Percentiles rank a stretch among this genome's conserved stretches.
Conservation (phyloP, 208 protist species). For the Jaenimonas drosophilae region DNA sequence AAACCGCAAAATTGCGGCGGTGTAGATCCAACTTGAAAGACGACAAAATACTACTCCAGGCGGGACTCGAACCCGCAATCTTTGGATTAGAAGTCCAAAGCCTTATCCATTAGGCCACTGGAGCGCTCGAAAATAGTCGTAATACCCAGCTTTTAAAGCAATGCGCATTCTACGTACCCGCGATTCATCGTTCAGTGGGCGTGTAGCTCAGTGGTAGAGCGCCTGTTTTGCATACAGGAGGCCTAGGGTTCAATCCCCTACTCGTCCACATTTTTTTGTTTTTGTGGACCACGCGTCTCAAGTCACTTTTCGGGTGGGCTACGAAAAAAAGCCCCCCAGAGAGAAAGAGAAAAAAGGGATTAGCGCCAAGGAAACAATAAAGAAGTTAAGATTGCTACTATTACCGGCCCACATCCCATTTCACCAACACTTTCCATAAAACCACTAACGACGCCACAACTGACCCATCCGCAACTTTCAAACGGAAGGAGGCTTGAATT, state of each 20-base stretch:
- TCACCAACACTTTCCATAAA: no score
- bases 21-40: background rate
- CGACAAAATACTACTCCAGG: constrained; percentile 55
- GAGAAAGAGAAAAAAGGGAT: no score
- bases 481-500: no score
- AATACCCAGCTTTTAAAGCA: background rate
- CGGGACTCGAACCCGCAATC: constrained; percentile 87
- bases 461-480: no score
- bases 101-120: constrained; percentile 87
- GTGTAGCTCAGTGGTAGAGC: constrained; percentile 88
- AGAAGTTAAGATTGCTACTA: no score
- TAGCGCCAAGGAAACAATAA: no score
- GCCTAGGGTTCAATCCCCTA: constrained; percentile 81
- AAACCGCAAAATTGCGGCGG: background rate
- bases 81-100: constrained; percentile 86
- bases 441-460: no score
- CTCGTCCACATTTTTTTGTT: constrained; percentile 55
- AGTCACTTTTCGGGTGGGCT: no score
- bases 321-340: no score
- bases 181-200: constrained; percentile 9
- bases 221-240: constrained; percentile 81
- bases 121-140: constrained; percentile 10
- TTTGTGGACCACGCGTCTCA: background rate
- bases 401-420: no score
- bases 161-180: background rate